Base-by-base conservation (phyloP, 495 filamentous ascomycete genomes). In the Talaromyces proteolyticus region DNA sequence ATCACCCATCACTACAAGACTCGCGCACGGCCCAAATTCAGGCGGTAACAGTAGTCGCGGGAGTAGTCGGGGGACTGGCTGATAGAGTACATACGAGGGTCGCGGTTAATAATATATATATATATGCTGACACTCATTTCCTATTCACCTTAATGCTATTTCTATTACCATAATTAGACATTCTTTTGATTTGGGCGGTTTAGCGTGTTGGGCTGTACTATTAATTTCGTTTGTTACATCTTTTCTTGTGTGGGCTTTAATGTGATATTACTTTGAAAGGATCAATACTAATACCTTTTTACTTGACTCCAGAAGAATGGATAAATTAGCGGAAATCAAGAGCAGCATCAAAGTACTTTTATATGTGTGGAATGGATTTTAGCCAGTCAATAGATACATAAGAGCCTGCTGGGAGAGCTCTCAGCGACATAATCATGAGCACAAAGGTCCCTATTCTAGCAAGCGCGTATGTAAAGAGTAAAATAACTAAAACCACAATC, bases 311-410 rank as follows among this genome's bases (percentile, higher is more conserved):
- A n/a, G n/a, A n/a, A n/a, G n/a, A n/a, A n/a, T n/a, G n/a, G n/a
- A n/a, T n/a, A n/a, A n/a, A n/a, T n/a, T n/a, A n/a, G n/a, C n/a
- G n/a, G n/a, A n/a, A n/a, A n/a, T n/a, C n/a, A n/a, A n/a, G n/a
- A n/a, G n/a, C n/a, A n/a, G n/a, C n/a, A n/a, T n/a, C n/a, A n/a
- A n/a, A n/a, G n/a, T n/a, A n/a, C n/a, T n/a, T n/a, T n/a, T 39
- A 54, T 18, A 52, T 47, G 12, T 54, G 47, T 14, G 52, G 47
- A 10, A 54, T 50, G 8, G 52, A 40, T 11, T 47, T 29, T 34
- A 51, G 37, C 47, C 52, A 54, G 18, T 34, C 34, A 14, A 54
- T 40, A 0, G 40, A 34, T 17, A 21, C 23, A 42, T 47, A 54
- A 21, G 46, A 54, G 4, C 36, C 36, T 29, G 42, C 34, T 41